Evolutionary conservation across 2,329 filamentous ascomycete species (phyloP), one percentile per base, ranked within the genome.

Genomic region (Talaromyces sp.): DNA sequence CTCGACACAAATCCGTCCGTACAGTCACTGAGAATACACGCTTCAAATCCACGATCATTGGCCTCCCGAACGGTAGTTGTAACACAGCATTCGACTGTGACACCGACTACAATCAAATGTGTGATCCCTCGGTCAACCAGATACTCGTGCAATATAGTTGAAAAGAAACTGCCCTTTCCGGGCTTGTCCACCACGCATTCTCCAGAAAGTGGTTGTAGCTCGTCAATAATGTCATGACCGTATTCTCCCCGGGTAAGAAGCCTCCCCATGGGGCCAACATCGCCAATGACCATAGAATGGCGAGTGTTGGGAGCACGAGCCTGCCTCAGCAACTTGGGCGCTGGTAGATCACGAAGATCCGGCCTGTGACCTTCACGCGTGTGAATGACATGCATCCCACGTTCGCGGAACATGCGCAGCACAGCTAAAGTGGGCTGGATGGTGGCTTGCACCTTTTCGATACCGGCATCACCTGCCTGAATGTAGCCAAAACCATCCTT

Each of bases 21-120:
- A 64, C 78, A 82, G 66, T 83, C 79, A 6, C 72, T 73, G 23
- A 83, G 70, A 16, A 81, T 77, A 74, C 84, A 86, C 70, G 82
- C 85, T 67, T 87, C 82, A 65, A 85, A 86, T 0, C 85, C 85
- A n/a, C 85, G 79, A 66, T 87, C 85, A 61, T 83, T 83, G 34
- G 82, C 82, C 70, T 87, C 85, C 42, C 83, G 75, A 2, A 83
- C 75, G 0, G 83, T 84, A 0, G 82, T 83, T 8, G 81, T 81
- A 57, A 87, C 83, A 66, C 83, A 86, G 65, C 82, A 83, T 66
- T 86, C 83, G 0, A 83, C 85, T 0, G 83, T 86, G 10, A 86
- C 83, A 0, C 84, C 84, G n/a, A 78, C 74, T 40, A 87, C 77
- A 1, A 87, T 72, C 1, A 87, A 70, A 70, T 87, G 83, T 2